Conservation (phyloP, 257 asterid species). For the Solanum medicagineum region DNA sequence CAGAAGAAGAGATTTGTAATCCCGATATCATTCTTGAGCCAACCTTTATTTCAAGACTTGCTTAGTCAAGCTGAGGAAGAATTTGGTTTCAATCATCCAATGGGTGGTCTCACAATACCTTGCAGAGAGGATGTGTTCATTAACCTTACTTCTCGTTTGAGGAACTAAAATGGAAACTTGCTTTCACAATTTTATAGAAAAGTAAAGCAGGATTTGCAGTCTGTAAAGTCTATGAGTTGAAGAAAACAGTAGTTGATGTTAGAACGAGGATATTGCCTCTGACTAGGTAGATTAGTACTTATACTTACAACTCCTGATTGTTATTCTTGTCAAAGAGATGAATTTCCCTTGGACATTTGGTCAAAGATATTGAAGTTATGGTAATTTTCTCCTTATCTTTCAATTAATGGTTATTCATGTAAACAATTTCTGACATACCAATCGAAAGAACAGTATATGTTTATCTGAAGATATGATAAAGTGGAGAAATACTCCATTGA, state of each 20-base stretch:
- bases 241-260: not conserved
- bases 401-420: not conserved
- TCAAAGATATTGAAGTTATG: not conserved
- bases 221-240: not conserved
- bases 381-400: not conserved
- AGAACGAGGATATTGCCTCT: not conserved
- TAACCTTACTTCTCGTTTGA: slow-evolving; percentile 17
- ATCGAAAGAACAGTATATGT: no score
- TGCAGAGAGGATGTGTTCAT: slow-evolving; percentile 26
- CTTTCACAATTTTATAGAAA: not conserved
- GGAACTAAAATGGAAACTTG: not conserved
- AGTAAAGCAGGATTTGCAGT: not conserved
- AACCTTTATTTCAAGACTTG: slow-evolving; percentile 31
- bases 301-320: not conserved
- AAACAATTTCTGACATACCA: no score
- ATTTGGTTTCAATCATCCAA: slow-evolving; percentile 37
- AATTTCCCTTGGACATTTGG: not conserved
- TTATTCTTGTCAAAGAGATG: not conserved
- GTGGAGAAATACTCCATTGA: no score
- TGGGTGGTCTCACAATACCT: slow-evolving; percentile 52
- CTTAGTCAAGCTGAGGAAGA: slow-evolving; percentile 24
- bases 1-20: slow-evolving; percentile 23
- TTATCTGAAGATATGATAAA: no score
- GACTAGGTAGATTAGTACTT: not conserved
- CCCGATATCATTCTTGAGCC: slow-evolving; percentile 25